Evolutionary conservation across 1,284 basidiomycete genomes (phyloP).

Genomic region (Moesziomyces sp.): DNA sequence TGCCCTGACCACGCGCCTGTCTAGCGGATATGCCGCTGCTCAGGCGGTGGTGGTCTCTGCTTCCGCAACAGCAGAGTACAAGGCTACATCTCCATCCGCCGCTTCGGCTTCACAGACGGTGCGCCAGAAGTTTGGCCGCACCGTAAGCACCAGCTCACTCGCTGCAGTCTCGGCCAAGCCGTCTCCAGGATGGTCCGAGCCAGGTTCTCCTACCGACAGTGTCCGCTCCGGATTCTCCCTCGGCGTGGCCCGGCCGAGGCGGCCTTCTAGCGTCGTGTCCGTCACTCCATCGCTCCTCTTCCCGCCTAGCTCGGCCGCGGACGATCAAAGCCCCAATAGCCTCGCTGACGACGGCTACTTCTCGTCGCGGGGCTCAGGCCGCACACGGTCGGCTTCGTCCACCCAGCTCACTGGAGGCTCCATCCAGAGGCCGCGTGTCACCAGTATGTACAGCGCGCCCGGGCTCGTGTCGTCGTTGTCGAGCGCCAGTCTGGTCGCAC

Average conservation of each 20-base stretch:
- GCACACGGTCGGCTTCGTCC: slow-evolving; percentile 6
- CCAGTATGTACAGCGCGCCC: slow-evolving; percentile 27
- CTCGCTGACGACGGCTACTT: slow-evolving; percentile 5
- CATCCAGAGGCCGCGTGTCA: slow-evolving; percentile 13
- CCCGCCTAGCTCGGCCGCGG: slow-evolving; percentile 7
- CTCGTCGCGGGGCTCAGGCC: not conserved
- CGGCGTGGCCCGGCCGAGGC: slow-evolving; percentile 11
- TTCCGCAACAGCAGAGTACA: slow-evolving; percentile 16
- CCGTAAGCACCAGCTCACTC: slow-evolving; percentile 12
- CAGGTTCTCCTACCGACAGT: slow-evolving; percentile 21
- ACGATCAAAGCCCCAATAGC: not conserved
- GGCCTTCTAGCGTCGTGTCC: slow-evolving; percentile 39
- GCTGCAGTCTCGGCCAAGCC: not conserved
- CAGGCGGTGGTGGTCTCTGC: slow-evolving; percentile 16
- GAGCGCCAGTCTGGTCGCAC: slow-evolving; percentile 6
- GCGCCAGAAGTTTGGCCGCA: slow-evolving; percentile 17
- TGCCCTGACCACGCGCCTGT: slow-evolving; percentile 19
- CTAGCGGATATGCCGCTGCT: slow-evolving; percentile 16
- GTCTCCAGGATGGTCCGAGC: slow-evolving; percentile 5
- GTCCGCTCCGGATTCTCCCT: slow-evolving; percentile 18
- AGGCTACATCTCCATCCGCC: not conserved
- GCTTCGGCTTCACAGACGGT: slow-evolving; percentile 7
- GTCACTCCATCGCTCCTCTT: slow-evolving; percentile 38
- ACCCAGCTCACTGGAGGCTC: not conserved
- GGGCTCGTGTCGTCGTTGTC: slow-evolving; percentile 12